These are phyloP conservation scores for Saprolegnia diclina DNA, from an alignment of 352 stramenopile species.

Conservation along the genomic window DNA sequence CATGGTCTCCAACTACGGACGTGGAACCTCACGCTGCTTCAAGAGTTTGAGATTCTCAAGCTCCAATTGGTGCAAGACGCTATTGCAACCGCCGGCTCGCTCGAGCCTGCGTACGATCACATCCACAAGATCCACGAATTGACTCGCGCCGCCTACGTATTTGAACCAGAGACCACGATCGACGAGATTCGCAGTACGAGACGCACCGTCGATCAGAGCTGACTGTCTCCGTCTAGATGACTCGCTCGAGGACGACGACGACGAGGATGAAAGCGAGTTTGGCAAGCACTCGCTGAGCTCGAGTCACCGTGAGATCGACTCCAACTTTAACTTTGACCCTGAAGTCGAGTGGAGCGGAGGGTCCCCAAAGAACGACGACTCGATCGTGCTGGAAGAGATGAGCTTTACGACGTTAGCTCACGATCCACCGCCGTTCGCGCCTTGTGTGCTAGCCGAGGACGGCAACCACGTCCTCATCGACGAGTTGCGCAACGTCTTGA, in stretches of 20 bases:
- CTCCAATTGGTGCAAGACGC: conserved; percentile 12
- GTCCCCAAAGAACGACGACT: neutral
- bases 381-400: conserved; percentile 1
- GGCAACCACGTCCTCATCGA: conserved; percentile 11
- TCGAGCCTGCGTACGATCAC: conserved; percentile 5
- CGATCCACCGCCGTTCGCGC: neutral
- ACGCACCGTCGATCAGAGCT: neutral
- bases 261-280: neutral
- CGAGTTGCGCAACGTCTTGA: conserved; percentile 13
- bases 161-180: conserved; percentile 7
- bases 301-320: conserved; percentile 1
- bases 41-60: conserved; percentile 24
- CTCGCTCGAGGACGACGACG: neutral
- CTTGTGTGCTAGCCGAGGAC: neutral
- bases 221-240: neutral
- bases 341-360: conserved; percentile 7
- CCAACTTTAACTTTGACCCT: conserved; percentile 23
- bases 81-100: neutral
- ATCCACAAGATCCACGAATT: conserved; percentile 2
- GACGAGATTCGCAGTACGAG: conserved; percentile 5
- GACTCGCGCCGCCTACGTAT: neutral
- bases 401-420: conserved; percentile 6
- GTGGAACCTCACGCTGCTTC: conserved; percentile 19
- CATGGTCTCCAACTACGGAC: conserved; percentile 13
- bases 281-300: neutral